These are phyloP conservation scores for Manihot esculenta DNA, from an alignment of 441 rosid species.

Conservation along the genomic window DNA sequence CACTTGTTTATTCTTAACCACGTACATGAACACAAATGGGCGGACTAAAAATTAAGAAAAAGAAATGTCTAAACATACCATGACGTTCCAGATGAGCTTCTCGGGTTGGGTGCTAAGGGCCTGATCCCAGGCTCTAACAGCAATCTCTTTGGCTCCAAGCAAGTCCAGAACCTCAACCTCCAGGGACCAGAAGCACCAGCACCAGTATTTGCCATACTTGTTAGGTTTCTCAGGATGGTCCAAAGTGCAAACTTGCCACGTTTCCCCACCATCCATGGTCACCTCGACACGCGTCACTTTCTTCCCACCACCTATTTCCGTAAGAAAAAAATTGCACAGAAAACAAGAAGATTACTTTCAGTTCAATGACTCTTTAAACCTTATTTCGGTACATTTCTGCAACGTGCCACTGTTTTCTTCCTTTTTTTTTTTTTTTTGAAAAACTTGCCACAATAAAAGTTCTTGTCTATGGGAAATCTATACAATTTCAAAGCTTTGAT, in stretches of 20 bases:
- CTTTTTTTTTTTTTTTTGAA: too few relatives aligned
- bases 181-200: constrained; percentile 95
- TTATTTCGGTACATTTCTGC: too few relatives aligned
- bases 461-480: not conserved
- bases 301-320: constrained; percentile 71
- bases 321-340: not conserved
- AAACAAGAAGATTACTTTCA: constrained; percentile 13
- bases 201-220: constrained; percentile 76
- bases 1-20: too few relatives aligned
- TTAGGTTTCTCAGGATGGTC: constrained; percentile 69
- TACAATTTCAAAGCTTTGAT: not conserved
- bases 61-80: constrained; percentile 42
- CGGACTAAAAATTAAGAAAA: not conserved
- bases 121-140: constrained; percentile 95
- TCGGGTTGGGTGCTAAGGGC: constrained; percentile 86
- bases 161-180: constrained; percentile 82
- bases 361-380: not conserved
- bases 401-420: too few relatives aligned
- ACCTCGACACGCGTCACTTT: constrained; percentile 94
- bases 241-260: constrained; percentile 76
- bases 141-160: constrained; percentile 70
- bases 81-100: constrained; percentile 87
- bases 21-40: not conserved
- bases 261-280: constrained; percentile 89
- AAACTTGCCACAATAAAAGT: too few relatives aligned